phyloP scores from a whole-genome alignment of 2,329 filamentous ascomycete genomes.

The Paracoccidioides brasiliensis region DNA sequence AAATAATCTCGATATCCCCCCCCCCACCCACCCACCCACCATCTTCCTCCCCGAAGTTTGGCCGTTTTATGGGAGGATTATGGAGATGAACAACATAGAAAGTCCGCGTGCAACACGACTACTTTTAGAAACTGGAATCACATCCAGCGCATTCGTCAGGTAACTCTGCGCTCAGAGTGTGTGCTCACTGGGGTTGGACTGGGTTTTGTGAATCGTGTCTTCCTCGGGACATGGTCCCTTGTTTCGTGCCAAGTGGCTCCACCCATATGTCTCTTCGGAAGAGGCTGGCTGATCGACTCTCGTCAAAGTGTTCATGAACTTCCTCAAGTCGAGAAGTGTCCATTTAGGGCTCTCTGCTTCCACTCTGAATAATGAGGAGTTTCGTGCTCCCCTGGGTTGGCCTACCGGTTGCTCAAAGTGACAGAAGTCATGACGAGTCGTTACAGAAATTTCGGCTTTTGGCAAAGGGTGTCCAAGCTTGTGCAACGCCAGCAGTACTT shows the following conservation, averaged over 20 bases:
- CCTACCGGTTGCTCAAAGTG: neutral
- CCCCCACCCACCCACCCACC: too few relatives aligned
- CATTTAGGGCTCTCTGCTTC: neutral
- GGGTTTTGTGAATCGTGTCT: neutral
- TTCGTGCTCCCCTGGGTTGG: neutral
- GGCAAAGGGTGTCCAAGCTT: neutral
- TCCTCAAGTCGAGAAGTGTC: neutral
- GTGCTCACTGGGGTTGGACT: neutral
- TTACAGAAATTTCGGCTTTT: neutral
- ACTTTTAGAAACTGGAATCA: neutral
- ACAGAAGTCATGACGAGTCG: neutral
- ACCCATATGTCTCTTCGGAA: neutral
- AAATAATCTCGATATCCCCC: too few relatives aligned
- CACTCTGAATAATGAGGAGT: neutral
- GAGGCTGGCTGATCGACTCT: neutral
- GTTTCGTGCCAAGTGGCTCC: constrained; percentile 1
- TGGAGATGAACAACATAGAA: neutral
- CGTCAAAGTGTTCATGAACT: neutral
- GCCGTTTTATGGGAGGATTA: neutral
- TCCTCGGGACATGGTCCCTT: neutral
- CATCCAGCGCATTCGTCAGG: neutral
- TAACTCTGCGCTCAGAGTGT: neutral
- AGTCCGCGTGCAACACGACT: neutral
- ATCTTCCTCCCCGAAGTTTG: neutral
- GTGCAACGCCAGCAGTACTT: neutral